Conservation (phyloP, 306 rosid species). For the Biancaea sappan region DNA sequence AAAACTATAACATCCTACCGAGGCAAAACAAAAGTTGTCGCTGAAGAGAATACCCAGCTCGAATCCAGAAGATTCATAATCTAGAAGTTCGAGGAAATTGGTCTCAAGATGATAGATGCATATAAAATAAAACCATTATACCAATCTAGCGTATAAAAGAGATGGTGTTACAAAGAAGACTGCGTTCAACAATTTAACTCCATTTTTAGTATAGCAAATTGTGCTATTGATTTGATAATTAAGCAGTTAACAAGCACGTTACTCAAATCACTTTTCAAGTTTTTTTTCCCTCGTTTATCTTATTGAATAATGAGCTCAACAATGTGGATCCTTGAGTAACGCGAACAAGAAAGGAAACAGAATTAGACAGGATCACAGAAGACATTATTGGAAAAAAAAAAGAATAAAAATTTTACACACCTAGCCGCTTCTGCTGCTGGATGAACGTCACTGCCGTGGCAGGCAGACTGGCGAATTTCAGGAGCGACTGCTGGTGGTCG, state of each 20-base stretch:
- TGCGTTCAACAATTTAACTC: slow-evolving; percentile 8
- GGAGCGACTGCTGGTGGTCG: too few relatives aligned
- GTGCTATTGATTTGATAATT: not conserved
- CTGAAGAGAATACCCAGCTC: not conserved
- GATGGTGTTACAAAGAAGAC: not conserved
- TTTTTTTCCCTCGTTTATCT: not conserved
- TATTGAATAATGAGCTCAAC: not conserved
- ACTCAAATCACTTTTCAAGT: slow-evolving; percentile 18
- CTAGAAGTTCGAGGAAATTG: slow-evolving; percentile 4
- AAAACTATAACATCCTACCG: not conserved
- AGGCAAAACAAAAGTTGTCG: not conserved
- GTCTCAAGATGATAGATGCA: not conserved
- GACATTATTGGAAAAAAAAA: too few relatives aligned
- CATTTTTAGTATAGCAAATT: not conserved
- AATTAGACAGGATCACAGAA: slow-evolving; percentile 16
- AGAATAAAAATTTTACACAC: too few relatives aligned
- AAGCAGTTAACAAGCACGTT: slow-evolving; percentile 6
- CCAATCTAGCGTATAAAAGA: not conserved
- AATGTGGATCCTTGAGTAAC: slow-evolving; percentile 20
- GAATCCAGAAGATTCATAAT: not conserved
- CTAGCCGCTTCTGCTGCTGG: too few relatives aligned
- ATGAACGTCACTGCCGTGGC: too few relatives aligned
- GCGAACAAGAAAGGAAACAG: slow-evolving; percentile 14
- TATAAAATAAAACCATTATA: slow-evolving; percentile 12
- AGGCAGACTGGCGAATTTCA: too few relatives aligned